Evolutionary conservation across 495 filamentous ascomycete species (phyloP).

Genomic region (Xylona heveae): DNA sequence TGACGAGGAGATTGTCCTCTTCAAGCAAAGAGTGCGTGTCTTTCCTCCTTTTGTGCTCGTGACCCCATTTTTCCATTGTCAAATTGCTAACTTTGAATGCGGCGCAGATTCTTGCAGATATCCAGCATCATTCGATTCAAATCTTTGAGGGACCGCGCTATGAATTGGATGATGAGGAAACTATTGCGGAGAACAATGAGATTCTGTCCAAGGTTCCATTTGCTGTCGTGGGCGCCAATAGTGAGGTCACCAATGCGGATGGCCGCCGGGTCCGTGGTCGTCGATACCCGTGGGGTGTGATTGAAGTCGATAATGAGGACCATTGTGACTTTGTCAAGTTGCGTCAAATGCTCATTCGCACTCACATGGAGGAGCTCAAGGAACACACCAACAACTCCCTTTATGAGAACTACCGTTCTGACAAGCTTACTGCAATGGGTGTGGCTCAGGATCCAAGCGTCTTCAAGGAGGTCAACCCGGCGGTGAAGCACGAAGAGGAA

Average conservation of each 20-base stretch:
- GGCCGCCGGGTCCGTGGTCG: slow-evolving; percentile 92
- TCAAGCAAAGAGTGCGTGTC: slow-evolving; percentile 76
- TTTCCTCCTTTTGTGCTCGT: slow-evolving; percentile 1
- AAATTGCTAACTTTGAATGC: slow-evolving; percentile 2
- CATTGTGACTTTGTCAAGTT: slow-evolving; percentile 99
- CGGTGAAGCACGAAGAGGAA: slow-evolving; percentile 99
- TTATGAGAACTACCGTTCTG: slow-evolving; percentile 98
- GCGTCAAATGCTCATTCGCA: slow-evolving; percentile 98
- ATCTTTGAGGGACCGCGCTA: slow-evolving; percentile 98
- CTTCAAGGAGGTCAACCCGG: slow-evolving; percentile 99
- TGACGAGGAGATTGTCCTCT: slow-evolving; percentile 79
- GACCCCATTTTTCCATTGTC: neutral
- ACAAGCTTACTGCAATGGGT: slow-evolving; percentile 96
- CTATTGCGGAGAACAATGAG: slow-evolving; percentile 98
- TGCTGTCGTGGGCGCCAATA: slow-evolving; percentile 89
- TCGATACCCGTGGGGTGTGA: slow-evolving; percentile 94
- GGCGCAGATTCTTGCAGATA: slow-evolving; percentile 84
- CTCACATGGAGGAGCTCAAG: slow-evolving; percentile 99
- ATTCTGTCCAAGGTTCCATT: slow-evolving; percentile 99
- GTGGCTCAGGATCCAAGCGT: slow-evolving; percentile 95
- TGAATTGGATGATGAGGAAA: slow-evolving; percentile 97
- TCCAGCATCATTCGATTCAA: slow-evolving; percentile 86
- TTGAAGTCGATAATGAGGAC: slow-evolving; percentile 99
- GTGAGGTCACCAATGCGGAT: slow-evolving; percentile 74
- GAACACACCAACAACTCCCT: slow-evolving; percentile 98